Evolutionary conservation across 148 eudicot genomes (phyloP).

Genomic region (Agrostemma githago): DNA sequence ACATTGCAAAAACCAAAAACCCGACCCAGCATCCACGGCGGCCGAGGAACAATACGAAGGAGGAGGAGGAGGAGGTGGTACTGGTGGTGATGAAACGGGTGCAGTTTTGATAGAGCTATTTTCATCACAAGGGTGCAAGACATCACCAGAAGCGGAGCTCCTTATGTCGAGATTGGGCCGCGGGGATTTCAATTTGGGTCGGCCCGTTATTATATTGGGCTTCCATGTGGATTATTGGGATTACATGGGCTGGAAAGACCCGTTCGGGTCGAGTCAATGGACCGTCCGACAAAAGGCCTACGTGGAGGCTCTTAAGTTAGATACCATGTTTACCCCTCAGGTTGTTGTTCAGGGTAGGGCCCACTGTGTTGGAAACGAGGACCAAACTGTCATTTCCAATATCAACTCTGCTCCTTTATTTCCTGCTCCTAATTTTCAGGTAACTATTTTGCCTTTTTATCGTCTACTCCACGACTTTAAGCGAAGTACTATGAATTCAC

Average conservation of each 20-base stretch:
- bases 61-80: slow-evolving; percentile 20
- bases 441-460: too few relatives aligned
- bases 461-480: too few relatives aligned
- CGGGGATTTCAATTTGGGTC: slow-evolving; percentile 60
- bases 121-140: slow-evolving; percentile 86
- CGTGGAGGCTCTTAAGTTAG: slow-evolving; percentile 58
- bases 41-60: slow-evolving; percentile 25
- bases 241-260: slow-evolving; percentile 88
- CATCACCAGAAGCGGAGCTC: slow-evolving; percentile 76
- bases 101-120: slow-evolving; percentile 67
- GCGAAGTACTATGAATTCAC: too few relatives aligned
- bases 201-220: slow-evolving; percentile 51
- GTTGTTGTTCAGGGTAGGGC: slow-evolving; percentile 66
- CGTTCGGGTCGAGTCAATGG: slow-evolving; percentile 70
- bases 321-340: slow-evolving; percentile 81
- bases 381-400: slow-evolving; percentile 44
- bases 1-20: slow-evolving; percentile 10
- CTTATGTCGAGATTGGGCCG: slow-evolving; percentile 74
- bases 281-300: slow-evolving; percentile 83
- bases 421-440: slow-evolving; percentile 71
- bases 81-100: slow-evolving; percentile 16
- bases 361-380: slow-evolving; percentile 65
- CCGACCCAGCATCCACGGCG: slow-evolving; percentile 27
- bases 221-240: slow-evolving; percentile 95
- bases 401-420: slow-evolving; percentile 47